Evolutionary conservation across 202 grass and related monocot genomes (phyloP).

Genomic region (Schoenoplectus tabernaemontani): DNA sequence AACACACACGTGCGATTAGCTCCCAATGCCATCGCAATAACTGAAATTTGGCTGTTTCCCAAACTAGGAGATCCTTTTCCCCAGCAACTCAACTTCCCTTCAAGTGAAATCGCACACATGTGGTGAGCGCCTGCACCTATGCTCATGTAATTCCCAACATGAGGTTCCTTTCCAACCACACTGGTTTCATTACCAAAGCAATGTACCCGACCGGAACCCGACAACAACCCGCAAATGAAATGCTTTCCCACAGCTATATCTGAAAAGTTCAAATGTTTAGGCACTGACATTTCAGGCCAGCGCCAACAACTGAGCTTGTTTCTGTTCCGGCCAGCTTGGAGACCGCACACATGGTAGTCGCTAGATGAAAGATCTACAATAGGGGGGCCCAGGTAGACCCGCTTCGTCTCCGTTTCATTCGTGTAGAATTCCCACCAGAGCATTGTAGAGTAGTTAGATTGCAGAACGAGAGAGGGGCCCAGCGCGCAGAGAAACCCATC

Average conservation of each 20-base stretch:
- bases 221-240: slow-evolving; percentile 62
- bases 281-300: slow-evolving; percentile 38
- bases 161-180: slow-evolving; percentile 33
- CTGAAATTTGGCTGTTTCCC: neutral
- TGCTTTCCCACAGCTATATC: slow-evolving; percentile 61
- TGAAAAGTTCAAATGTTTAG: slow-evolving; percentile 23
- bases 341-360: slow-evolving; percentile 49
- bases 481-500: slow-evolving; percentile 79
- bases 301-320: slow-evolving; percentile 68
- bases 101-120: slow-evolving; percentile 45
- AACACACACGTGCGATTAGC: slow-evolving; percentile 42
- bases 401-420: slow-evolving; percentile 20
- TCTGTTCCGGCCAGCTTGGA: slow-evolving; percentile 23
- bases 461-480: neutral
- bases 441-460: slow-evolving; percentile 38
- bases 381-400: slow-evolving; percentile 53
- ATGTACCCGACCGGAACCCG: neutral
- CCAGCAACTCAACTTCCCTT: slow-evolving; percentile 45
- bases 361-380: slow-evolving; percentile 39
- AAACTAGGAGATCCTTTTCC: slow-evolving; percentile 29
- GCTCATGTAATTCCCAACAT: slow-evolving; percentile 17
- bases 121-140: slow-evolving; percentile 29
- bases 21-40: slow-evolving; percentile 57
- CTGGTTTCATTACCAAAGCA: slow-evolving; percentile 46
- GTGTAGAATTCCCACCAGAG: slow-evolving; percentile 64